Evolutionary conservation across 345 rosid species (phyloP).

Genomic region (Carallia brachiata): DNA sequence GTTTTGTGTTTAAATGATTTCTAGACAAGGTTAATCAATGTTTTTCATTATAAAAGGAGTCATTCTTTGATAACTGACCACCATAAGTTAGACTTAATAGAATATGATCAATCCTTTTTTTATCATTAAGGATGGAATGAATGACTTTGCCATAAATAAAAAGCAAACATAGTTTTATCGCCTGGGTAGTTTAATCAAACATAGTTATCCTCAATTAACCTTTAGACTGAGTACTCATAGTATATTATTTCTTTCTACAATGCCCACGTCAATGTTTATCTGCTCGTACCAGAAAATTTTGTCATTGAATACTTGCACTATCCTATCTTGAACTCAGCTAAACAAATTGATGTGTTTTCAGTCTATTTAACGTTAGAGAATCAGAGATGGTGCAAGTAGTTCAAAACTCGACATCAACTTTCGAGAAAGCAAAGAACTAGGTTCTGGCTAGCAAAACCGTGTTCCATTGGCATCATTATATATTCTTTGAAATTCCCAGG

Average conservation of each 20-base stretch:
- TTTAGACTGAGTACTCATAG: not conserved
- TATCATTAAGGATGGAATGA: too few relatives aligned
- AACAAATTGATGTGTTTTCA: not conserved
- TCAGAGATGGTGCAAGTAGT: not conserved
- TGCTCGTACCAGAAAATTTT: slow-evolving; percentile 9
- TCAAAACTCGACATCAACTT: slow-evolving; percentile 26
- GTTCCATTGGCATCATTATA: slow-evolving; percentile 8
- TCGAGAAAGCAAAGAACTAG: not conserved
- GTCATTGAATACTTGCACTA: slow-evolving; percentile 22
- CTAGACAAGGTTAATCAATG: not conserved
- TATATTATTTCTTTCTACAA: not conserved
- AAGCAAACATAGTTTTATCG: too few relatives aligned
- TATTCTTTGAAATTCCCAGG: slow-evolving; percentile 16
- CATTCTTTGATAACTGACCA: too few relatives aligned
- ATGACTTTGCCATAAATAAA: too few relatives aligned
- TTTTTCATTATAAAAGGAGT: not conserved
- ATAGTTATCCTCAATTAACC: slow-evolving; percentile 10
- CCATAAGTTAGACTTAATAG: too few relatives aligned
- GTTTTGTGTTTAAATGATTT: too few relatives aligned
- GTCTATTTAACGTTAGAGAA: too few relatives aligned
- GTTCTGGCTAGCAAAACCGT: not conserved
- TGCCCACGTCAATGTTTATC: slow-evolving; percentile 24
- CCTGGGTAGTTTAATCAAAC: not conserved
- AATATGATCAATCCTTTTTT: too few relatives aligned
- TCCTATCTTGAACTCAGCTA: not conserved